Base-by-base conservation (phyloP, 2,329 filamentous ascomycete genomes). In the Penicillium sp. region DNA sequence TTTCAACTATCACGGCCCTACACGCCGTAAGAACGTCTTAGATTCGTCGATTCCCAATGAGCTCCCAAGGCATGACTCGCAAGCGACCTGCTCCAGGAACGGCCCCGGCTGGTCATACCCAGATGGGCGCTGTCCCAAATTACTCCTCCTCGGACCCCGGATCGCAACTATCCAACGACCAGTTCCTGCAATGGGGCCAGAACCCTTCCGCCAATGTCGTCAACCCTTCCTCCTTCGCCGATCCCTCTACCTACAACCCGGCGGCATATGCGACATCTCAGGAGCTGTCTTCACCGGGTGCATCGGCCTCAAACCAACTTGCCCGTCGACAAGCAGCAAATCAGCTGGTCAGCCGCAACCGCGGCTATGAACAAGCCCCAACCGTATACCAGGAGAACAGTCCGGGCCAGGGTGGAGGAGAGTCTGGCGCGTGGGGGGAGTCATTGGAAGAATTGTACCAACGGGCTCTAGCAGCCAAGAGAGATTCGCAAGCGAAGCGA, bases 401-500 rank as follows among this genome's bases (percentile, higher is more conserved):
- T 46, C 57, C 47, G 20, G 55, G 44, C 4, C 46, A 31, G 47
- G 55, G 55, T 5, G 50, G 48, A 28, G 64, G 66, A 20, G 63
- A 68, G 60, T 65, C 63, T 35, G 69, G 64, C 75, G 79, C 60
- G 52, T 78, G 72, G 71, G 70, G 61, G 53, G 77, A 95, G 59
- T 90, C 85, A 59, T 81, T 95, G 53, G 88, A 92, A 56, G 79
- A 88, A 48, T 75, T 96, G 54, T 90, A 95, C 67, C 84, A 88
- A 68, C 85, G 85, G 72, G 92, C 91, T 20, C 80, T 87, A 58
- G 78, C 88, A 55, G 91, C 91, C 8, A 96, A 95, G 76, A 84
- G 87, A 67, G 94, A 97, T 52, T 87, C 92, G 0, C 88, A 92
- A 69, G 82, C 87, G 14, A 97, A 96, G 73, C 81, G 92, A 64